Percentiles rank a stretch among this genome's conserved stretches.
These are phyloP conservation scores for Margaritispora aquatica DNA, from an alignment of 495 filamentous ascomycete genomes.

Conservation along the genomic window DNA sequence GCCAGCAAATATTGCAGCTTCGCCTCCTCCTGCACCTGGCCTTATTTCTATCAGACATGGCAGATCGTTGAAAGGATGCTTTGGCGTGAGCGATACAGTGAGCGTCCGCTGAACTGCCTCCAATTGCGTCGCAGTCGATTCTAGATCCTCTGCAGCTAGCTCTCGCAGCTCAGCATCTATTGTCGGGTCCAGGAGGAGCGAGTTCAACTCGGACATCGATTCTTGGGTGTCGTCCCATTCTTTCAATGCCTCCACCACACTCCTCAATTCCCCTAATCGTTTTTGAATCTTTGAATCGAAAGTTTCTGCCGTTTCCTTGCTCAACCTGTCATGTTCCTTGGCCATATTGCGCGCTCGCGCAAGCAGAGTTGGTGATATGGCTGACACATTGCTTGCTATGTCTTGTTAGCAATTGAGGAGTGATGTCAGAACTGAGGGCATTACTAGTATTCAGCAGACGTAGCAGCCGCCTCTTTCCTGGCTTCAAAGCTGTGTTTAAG, in stretches of 20 bases:
- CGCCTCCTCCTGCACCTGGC: conserved; percentile 88
- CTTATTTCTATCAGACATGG: conserved; percentile 88
- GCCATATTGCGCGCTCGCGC: conserved; percentile 57
- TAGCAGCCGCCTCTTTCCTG: conserved; percentile 27
- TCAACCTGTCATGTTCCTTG: conserved; percentile 54
- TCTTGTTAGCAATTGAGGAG: conserved; percentile 7
- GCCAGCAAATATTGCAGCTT: conserved; percentile 83
- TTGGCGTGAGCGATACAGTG: conserved; percentile 70
- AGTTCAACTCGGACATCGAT: conserved; percentile 45
- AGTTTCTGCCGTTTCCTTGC: conserved; percentile 44
- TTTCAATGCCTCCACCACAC: conserved; percentile 60
- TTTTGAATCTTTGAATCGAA: conserved; percentile 73
- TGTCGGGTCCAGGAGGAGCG: conserved; percentile 38
- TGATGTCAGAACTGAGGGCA: background rate
- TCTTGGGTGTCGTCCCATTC: conserved; percentile 59
- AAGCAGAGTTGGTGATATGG: conserved; percentile 55
- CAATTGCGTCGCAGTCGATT: conserved; percentile 52
- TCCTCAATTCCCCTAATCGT: conserved; percentile 66
- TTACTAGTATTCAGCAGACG: conserved; percentile 38
- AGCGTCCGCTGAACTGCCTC: conserved; percentile 54
- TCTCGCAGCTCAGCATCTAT: conserved; percentile 47
- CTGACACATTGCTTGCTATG: conserved; percentile 34
- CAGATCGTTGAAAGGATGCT: conserved; percentile 89
- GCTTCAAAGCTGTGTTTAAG: conserved; percentile 34
- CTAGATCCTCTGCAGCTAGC: conserved; percentile 74